A percentile compares a stretch with the other conserved stretches of the same genome.
phyloP scores from a whole-genome alignment of 1,284 basidiomycete species.

The Microbotryum silenes-acaulis region DNA sequence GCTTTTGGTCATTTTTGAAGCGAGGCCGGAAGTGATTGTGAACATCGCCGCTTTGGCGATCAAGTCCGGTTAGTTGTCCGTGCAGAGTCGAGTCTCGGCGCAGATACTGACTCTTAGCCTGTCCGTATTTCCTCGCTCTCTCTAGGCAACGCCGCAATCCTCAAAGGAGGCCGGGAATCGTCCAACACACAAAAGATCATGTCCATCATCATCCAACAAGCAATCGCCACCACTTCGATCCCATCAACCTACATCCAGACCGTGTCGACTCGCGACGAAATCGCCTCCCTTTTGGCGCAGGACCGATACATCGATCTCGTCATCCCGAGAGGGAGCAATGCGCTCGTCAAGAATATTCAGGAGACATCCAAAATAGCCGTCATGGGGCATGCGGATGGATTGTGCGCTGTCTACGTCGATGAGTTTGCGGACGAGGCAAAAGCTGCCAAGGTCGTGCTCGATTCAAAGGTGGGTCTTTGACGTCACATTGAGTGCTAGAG shows the following conservation, averaged over 20 bases:
- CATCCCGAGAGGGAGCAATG: conserved; percentile 90
- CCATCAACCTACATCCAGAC: conserved; percentile 80
- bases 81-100: background rate
- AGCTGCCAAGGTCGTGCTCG: conserved; percentile 71
- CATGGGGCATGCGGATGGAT: conserved; percentile 97
- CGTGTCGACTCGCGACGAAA: conserved; percentile 86
- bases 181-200: conserved; percentile 66
- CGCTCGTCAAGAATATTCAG: conserved; percentile 80
- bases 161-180: conserved; percentile 96
- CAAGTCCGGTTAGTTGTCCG: conserved; percentile 66
- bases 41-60: conserved; percentile 95
- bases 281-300: conserved; percentile 73
- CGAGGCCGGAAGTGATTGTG: conserved; percentile 93
- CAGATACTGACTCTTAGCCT: background rate
- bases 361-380: conserved; percentile 87
- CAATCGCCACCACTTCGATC: conserved; percentile 61
- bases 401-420: conserved; percentile 86
- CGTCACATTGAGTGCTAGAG: background rate
- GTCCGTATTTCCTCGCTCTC: background rate
- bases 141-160: conserved; percentile 81
- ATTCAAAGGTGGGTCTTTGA: conserved; percentile 67
- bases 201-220: conserved; percentile 68
- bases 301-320: conserved; percentile 94
- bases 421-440: conserved; percentile 68
- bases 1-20: conserved; percentile 93